These are phyloP conservation scores for Fusarium chaquense DNA, from an alignment of 2,329 filamentous ascomycete species.

Conservation along the genomic window DNA sequence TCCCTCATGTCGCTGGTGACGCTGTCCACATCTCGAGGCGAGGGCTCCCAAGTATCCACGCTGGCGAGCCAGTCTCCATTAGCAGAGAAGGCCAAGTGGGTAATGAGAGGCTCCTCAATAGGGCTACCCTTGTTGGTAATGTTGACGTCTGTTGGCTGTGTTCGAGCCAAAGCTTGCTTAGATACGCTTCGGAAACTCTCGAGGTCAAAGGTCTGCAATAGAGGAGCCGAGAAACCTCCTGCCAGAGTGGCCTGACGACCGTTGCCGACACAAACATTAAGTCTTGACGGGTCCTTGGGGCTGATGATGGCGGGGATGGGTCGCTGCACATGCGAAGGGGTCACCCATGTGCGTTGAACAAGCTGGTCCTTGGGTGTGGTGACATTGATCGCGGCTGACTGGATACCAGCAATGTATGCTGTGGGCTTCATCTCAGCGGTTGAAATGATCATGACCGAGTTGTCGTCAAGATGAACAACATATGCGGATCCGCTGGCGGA, in stretches of 20 bases:
- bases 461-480: slow-evolving; percentile 87
- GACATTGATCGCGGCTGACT: slow-evolving; percentile 68
- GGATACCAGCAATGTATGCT: slow-evolving; percentile 85
- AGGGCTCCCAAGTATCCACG: slow-evolving; percentile 89
- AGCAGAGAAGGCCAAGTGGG: slow-evolving; percentile 77
- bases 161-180: slow-evolving; percentile 90
- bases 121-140: slow-evolving; percentile 76
- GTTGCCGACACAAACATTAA: slow-evolving; percentile 76
- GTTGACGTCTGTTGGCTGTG: slow-evolving; percentile 86
- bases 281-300: slow-evolving; percentile 70
- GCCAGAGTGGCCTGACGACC: slow-evolving; percentile 68
- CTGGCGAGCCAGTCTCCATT: slow-evolving; percentile 93
- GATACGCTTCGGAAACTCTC: slow-evolving; percentile 79
- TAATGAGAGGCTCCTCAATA: slow-evolving; percentile 82
- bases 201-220: slow-evolving; percentile 89
- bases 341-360: slow-evolving; percentile 64
- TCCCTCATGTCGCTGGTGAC: slow-evolving; percentile 53
- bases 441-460: slow-evolving; percentile 90
- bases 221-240: slow-evolving; percentile 64
- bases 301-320: slow-evolving; percentile 72
- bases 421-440: slow-evolving; percentile 89
- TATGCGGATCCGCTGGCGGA: slow-evolving; percentile 85
- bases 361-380: slow-evolving; percentile 64
- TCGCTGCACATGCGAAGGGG: slow-evolving; percentile 58
- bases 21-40: slow-evolving; percentile 72